Evolutionary conservation across 129 eudicot genomes (phyloP), one percentile per base, ranked within the genome.

Genomic region (Scalesia atractyloides): DNA sequence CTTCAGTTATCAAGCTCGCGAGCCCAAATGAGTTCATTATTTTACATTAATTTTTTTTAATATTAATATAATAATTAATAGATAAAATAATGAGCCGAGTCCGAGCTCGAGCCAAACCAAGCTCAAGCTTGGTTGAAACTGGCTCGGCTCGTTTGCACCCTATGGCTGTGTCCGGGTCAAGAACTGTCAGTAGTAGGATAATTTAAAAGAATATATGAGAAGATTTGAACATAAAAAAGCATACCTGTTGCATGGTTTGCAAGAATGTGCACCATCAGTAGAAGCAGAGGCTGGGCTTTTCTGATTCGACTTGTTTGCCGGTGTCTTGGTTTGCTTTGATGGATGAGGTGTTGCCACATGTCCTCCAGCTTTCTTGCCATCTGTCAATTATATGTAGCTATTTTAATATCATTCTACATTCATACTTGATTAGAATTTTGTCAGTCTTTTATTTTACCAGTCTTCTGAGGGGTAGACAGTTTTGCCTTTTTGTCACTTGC

Each of bases 271-370:
- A 51, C 90, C 88, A 5, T 77, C 86, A 3, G 66, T 60, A 33
- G 92, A 73, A 48, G 84, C 78, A 16, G 96, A 80, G 13, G 84
- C 84, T 3, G 94, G 87, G 43, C 84, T 80, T 74, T 90, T 86
- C 85, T 83, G 88, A 12, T 79, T 83, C 4, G 86, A 73, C 83
- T 89, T 86, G 86, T 68, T 82, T 8, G 74, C 93, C 9, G 88
- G 83, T 0, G 87, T 77, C 71, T 86, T 86, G 2, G 73, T 83
- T 51, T 67, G 87, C 68, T 89, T 89, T 13, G 92, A 75, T 1
- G 96, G 96, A 78, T 89, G 82, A 37, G 96, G 96, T 18, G 96
- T 89, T 5, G 90, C 96, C 30, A 89, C 88, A 67, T 89, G 96
- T 1, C 9, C 91, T 53, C 70, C 79, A 30, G 68, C 80, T 66